Evolutionary conservation across 768 basidiomycete species (phyloP).

Genomic region (Lactifluus subvellereus): DNA sequence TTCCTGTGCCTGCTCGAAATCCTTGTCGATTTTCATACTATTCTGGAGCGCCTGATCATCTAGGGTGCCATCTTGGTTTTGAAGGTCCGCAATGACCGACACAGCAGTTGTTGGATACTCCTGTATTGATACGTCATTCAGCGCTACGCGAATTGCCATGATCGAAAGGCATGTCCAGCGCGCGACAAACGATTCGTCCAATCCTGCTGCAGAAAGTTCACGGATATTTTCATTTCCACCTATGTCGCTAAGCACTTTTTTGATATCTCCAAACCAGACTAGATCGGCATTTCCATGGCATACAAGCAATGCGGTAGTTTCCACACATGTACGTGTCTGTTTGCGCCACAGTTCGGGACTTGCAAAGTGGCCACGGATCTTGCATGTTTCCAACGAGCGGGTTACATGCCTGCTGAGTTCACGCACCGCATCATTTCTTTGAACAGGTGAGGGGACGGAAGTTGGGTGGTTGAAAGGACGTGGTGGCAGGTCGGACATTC

Average conservation of each 20-base stretch:
- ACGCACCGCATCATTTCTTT: neutral
- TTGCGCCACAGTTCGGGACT: neutral
- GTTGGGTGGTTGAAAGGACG: neutral
- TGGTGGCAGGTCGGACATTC: neutral
- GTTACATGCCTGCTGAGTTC: constrained; percentile 9
- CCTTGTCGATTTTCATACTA: neutral
- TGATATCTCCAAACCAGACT: constrained; percentile 14
- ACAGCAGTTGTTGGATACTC: neutral
- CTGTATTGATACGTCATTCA: neutral
- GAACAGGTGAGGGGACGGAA: neutral
- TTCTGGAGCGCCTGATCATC: neutral
- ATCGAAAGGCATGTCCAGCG: no score
- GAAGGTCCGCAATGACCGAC: neutral
- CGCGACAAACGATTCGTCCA: no score
- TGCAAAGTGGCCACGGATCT: neutral
- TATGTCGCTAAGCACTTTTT: constrained; percentile 2
- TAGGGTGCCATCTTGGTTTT: neutral
- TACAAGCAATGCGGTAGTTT: neutral
- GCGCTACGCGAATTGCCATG: neutral
- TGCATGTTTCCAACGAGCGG: constrained; percentile 10
- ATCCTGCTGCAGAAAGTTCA: neutral
- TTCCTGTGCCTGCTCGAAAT: neutral
- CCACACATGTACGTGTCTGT: constrained; percentile 6
- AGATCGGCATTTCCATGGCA: neutral
- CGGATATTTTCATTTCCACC: neutral